A percentile compares a stretch with the other conserved stretches of the same genome.
phyloP scores from a whole-genome alignment of 345 rosid species.

The Gossypium sturtianum region DNA sequence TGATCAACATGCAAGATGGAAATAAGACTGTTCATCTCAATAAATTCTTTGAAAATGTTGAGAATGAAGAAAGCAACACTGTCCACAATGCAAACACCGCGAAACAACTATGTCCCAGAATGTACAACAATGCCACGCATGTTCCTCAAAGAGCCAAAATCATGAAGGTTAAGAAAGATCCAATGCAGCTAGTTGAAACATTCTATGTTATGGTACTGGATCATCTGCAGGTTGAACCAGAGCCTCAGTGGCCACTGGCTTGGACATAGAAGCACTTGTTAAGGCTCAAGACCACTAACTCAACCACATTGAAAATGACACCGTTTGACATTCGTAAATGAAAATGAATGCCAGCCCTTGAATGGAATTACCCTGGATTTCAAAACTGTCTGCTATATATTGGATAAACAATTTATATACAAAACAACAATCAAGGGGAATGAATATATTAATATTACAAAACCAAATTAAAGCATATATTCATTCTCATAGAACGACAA shows the following conservation, averaged over 20 bases:
- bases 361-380: background rate
- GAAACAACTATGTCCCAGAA: slow-evolving; percentile 32
- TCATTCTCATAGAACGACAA: background rate
- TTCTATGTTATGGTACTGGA: slow-evolving; percentile 74
- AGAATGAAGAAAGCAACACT: slow-evolving; percentile 59
- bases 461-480: slow-evolving; percentile 3
- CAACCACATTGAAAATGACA: slow-evolving; percentile 69
- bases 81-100: slow-evolving; percentile 50
- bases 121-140: slow-evolving; percentile 55
- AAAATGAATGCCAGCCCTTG: background rate
- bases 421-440: background rate
- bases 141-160: slow-evolving; percentile 59
- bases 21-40: slow-evolving; percentile 56
- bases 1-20: slow-evolving; percentile 59
- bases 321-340: slow-evolving; percentile 8
- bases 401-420: no score
- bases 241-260: slow-evolving; percentile 62
- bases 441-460: slow-evolving; percentile 7
- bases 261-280: slow-evolving; percentile 76
- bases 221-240: slow-evolving; percentile 76
- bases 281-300: slow-evolving; percentile 87
- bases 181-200: slow-evolving; percentile 47
- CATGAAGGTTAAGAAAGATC: slow-evolving; percentile 55
- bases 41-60: slow-evolving; percentile 71
- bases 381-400: background rate